phyloP scores from a whole-genome alignment of 495 filamentous ascomycete genomes.

The Emericellopsis terricola region DNA sequence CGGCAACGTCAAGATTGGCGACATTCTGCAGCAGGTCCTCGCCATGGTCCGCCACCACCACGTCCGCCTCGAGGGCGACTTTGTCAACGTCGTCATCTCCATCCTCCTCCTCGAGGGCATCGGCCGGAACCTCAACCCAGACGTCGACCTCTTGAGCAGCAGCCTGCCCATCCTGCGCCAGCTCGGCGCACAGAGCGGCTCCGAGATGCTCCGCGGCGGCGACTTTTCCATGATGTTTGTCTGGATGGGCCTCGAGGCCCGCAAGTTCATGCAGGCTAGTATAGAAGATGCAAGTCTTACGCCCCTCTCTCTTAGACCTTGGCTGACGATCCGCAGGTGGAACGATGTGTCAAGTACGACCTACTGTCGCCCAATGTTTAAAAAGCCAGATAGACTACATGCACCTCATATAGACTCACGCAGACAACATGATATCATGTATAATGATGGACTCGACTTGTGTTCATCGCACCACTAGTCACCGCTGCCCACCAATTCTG shows the following conservation, averaged over 20 bases:
- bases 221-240: slow-evolving; percentile 89
- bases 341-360: slow-evolving; percentile 72
- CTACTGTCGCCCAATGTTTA: slow-evolving; percentile 66
- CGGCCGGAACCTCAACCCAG: slow-evolving; percentile 68
- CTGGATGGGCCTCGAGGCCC: slow-evolving; percentile 81
- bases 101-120: slow-evolving; percentile 92
- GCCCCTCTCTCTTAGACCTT: not conserved
- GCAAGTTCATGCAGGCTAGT: slow-evolving; percentile 72
- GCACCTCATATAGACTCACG: not conserved
- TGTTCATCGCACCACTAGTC: slow-evolving; percentile 12
- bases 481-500: slow-evolving; percentile 30
- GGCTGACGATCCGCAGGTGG: slow-evolving; percentile 28
- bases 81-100: slow-evolving; percentile 94
- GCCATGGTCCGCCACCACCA: slow-evolving; percentile 87
- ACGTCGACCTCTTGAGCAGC: slow-evolving; percentile 71
- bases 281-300: slow-evolving; percentile 55
- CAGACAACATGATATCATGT: not conserved
- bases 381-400: slow-evolving; percentile 3
- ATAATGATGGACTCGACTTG: not conserved
- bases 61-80: slow-evolving; percentile 90
- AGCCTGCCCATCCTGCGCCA: slow-evolving; percentile 83
- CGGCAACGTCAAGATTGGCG: slow-evolving; percentile 90
- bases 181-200: slow-evolving; percentile 63
- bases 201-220: slow-evolving; percentile 44
- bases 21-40: slow-evolving; percentile 79